phyloP scores from a whole-genome alignment of 1,284 basidiomycete species.

The Puccinia coronata region DNA sequence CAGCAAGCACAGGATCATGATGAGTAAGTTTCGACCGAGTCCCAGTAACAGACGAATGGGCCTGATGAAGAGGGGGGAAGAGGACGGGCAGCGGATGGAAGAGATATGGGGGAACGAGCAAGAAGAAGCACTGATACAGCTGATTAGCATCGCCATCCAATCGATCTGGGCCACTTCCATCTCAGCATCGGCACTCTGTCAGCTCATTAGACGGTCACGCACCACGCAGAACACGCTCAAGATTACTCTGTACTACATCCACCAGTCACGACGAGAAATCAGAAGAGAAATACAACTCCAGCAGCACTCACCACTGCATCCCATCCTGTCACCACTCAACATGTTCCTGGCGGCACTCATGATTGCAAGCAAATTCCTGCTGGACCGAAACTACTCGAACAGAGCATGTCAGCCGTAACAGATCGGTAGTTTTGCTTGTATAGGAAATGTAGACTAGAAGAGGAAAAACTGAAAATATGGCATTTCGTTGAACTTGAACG shows the following conservation, averaged over 20 bases:
- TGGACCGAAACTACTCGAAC: constrained; percentile 89
- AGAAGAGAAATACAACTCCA: constrained; percentile 46
- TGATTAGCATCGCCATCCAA: constrained; percentile 24
- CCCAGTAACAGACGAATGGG: constrained; percentile 39
- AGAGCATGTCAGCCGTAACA: constrained; percentile 40
- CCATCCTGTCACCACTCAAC: constrained; percentile 79
- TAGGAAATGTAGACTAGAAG: background rate
- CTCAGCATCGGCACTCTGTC: constrained; percentile 50
- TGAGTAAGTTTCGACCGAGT: constrained; percentile 7
- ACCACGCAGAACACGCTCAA: constrained; percentile 56
- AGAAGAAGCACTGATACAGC: constrained; percentile 12
- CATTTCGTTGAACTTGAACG: too few species aligned
- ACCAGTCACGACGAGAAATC: constrained; percentile 54
- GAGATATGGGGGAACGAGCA: too few species aligned
- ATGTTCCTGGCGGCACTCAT: constrained; percentile 85
- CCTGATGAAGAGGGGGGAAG: background rate
- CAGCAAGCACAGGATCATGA: too few species aligned
- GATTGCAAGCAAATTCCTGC: constrained; percentile 84
- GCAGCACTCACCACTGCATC: constrained; percentile 56
- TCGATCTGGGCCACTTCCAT: constrained; percentile 29
- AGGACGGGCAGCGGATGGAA: too few species aligned
- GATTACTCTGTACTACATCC: constrained; percentile 56
- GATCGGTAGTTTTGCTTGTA: too few species aligned
- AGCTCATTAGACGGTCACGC: constrained; percentile 55
- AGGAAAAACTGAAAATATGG: background rate